These are phyloP conservation scores for Pyrenochaeta sp. DNA, from an alignment of 2,329 filamentous ascomycete species.

Conservation along the genomic window DNA sequence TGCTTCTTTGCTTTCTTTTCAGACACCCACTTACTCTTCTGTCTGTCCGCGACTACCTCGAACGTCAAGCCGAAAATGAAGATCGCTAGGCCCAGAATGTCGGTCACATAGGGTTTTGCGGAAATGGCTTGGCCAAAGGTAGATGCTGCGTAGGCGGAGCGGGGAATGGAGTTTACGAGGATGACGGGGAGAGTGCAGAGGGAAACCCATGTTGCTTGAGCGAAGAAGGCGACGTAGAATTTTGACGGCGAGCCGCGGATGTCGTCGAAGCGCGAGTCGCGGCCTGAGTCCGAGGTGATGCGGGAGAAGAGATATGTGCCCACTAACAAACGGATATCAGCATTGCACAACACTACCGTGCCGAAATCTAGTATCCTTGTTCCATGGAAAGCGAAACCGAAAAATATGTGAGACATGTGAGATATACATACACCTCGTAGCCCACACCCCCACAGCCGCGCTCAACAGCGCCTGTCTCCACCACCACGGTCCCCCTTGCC, in stretches of 20 bases:
- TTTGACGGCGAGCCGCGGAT: slow-evolving; percentile 62
- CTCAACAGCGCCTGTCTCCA: slow-evolving; percentile 69
- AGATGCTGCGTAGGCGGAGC: slow-evolving; percentile 55
- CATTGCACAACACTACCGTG: too few relatives aligned
- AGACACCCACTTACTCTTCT: slow-evolving; percentile 69
- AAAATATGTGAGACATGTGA: neutral
- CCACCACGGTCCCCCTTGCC: slow-evolving; percentile 53
- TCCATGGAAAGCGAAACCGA: neutral
- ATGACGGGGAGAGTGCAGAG: slow-evolving; percentile 72
- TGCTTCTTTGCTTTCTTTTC: slow-evolving; percentile 72
- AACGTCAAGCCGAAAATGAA: slow-evolving; percentile 68
- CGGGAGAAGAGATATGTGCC: slow-evolving; percentile 71
- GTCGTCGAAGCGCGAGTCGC: slow-evolving; percentile 66
- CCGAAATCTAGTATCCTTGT: too few relatives aligned
- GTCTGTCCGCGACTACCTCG: slow-evolving; percentile 69
- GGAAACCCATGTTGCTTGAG: slow-evolving; percentile 73
- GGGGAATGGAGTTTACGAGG: slow-evolving; percentile 69
- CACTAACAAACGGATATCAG: slow-evolving; percentile 54
- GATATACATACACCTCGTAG: slow-evolving; percentile 60
- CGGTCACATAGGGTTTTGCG: slow-evolving; percentile 55
- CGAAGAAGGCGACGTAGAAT: slow-evolving; percentile 64
- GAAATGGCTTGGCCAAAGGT: slow-evolving; percentile 57
- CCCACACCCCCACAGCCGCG: slow-evolving; percentile 68
- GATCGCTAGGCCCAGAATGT: slow-evolving; percentile 65
- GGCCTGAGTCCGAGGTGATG: slow-evolving; percentile 63